Evolutionary conservation across 2,329 filamentous ascomycete species (phyloP).

Genomic region (Cladophialophora bantiana): DNA sequence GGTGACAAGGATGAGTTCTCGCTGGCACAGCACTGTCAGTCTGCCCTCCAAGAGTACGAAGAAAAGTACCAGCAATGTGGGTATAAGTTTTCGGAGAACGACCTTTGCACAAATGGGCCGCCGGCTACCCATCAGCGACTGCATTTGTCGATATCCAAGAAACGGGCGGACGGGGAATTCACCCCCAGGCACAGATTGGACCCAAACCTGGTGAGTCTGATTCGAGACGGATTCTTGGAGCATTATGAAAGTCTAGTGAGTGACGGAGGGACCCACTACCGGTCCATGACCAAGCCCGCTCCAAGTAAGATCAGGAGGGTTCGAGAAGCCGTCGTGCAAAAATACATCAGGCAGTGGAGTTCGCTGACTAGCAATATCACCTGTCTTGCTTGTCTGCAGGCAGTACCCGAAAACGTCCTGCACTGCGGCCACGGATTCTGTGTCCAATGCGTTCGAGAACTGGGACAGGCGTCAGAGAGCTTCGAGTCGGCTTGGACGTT

Average conservation of each 20-base stretch:
- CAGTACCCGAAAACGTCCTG: slow-evolving; percentile 19
- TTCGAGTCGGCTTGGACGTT: slow-evolving; percentile 22
- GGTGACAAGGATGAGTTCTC: slow-evolving; percentile 8
- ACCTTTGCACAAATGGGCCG: slow-evolving; percentile 15
- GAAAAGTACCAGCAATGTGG: slow-evolving; percentile 20
- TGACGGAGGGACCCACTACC: slow-evolving; percentile 6
- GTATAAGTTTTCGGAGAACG: slow-evolving; percentile 8
- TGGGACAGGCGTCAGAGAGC: slow-evolving; percentile 9
- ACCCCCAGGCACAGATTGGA: background rate
- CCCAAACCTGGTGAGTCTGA: slow-evolving; percentile 3
- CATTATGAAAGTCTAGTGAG: slow-evolving; percentile 15
- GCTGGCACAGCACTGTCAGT: slow-evolving; percentile 10
- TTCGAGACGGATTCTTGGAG: slow-evolving; percentile 14
- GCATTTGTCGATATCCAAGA: slow-evolving; percentile 11
- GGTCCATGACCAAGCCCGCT: slow-evolving; percentile 12
- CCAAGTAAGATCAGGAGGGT: slow-evolving; percentile 10
- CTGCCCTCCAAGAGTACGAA: slow-evolving; percentile 10
- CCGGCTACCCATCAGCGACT: slow-evolving; percentile 6
- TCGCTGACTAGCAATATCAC: slow-evolving; percentile 18
- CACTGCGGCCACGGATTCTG: slow-evolving; percentile 21
- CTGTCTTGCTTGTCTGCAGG: slow-evolving; percentile 19
- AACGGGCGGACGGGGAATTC: slow-evolving; percentile 9
- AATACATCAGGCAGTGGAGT: slow-evolving; percentile 8
- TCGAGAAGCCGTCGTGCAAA: slow-evolving; percentile 11
- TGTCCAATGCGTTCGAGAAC: slow-evolving; percentile 17